phyloP scores from a whole-genome alignment of 2,329 filamentous ascomycete species.

The Botryotinia globosa region DNA sequence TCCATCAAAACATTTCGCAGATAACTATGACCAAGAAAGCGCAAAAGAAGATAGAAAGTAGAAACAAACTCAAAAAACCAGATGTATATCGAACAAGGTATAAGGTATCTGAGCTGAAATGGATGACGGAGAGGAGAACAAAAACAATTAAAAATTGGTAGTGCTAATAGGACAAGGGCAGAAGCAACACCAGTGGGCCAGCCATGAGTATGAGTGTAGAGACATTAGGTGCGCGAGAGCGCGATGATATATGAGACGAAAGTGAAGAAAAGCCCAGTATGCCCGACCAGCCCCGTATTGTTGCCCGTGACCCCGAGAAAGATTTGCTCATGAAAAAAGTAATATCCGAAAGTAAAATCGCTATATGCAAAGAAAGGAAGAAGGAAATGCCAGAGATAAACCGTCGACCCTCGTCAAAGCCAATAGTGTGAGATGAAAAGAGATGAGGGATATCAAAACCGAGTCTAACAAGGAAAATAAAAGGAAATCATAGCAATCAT shows the following conservation, averaged over 20 bases:
- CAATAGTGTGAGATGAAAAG: constrained; percentile 35
- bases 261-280: constrained; percentile 36
- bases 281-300: constrained; percentile 42
- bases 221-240: constrained; percentile 33
- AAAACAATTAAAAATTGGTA: constrained; percentile 34
- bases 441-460: constrained; percentile 37
- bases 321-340: constrained; percentile 31
- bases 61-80: constrained; percentile 27
- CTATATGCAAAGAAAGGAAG: constrained; percentile 36
- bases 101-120: constrained; percentile 54
- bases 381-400: constrained; percentile 30
- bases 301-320: constrained; percentile 45
- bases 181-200: constrained; percentile 40
- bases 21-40: constrained; percentile 19
- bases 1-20: constrained; percentile 25
- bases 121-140: constrained; percentile 29
- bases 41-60: neutral
- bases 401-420: constrained; percentile 25
- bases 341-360: constrained; percentile 24
- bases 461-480: constrained; percentile 34
- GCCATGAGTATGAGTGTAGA: constrained; percentile 36
- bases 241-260: constrained; percentile 27
- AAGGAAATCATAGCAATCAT: constrained; percentile 47
- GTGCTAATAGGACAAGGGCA: constrained; percentile 37
- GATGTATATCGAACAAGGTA: constrained; percentile 60